These are phyloP conservation scores for Plectosphaerella sp. DNA, from an alignment of 2,329 filamentous ascomycete species.

Conservation along the genomic window DNA sequence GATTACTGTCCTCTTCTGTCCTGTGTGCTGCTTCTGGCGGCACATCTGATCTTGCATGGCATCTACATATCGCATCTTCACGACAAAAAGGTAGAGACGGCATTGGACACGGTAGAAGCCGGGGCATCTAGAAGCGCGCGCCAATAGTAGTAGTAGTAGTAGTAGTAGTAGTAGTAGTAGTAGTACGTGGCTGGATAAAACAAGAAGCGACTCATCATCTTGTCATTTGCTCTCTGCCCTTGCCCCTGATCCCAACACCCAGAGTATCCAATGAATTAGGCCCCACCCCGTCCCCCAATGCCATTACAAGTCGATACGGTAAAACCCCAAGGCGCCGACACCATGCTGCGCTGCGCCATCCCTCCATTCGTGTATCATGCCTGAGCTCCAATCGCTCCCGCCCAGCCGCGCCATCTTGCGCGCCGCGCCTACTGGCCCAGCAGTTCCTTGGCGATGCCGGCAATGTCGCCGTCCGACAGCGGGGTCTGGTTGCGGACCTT, in stretches of 20 bases:
- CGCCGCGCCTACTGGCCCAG: constrained; percentile 23
- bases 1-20: too few species aligned
- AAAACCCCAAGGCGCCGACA: background rate
- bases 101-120: background rate
- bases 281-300: background rate
- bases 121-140: too few species aligned
- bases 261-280: too few species aligned
- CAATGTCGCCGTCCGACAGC: constrained; percentile 44
- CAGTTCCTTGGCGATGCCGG: constrained; percentile 37
- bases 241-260: too few species aligned
- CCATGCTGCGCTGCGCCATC: background rate
- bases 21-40: too few species aligned
- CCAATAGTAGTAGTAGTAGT: too few species aligned
- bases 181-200: too few species aligned
- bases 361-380: background rate
- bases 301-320: background rate
- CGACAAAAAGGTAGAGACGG: background rate
- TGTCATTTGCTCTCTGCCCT: too few species aligned
- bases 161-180: too few species aligned
- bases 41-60: background rate
- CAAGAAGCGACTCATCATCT: too few species aligned
- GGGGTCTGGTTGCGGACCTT: constrained; percentile 56
- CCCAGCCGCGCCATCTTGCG: background rate
- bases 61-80: background rate
- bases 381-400: background rate